Evolutionary conservation across 108 stramenopile genomes (phyloP).

Genomic region (Cyclotella distinguenda): DNA sequence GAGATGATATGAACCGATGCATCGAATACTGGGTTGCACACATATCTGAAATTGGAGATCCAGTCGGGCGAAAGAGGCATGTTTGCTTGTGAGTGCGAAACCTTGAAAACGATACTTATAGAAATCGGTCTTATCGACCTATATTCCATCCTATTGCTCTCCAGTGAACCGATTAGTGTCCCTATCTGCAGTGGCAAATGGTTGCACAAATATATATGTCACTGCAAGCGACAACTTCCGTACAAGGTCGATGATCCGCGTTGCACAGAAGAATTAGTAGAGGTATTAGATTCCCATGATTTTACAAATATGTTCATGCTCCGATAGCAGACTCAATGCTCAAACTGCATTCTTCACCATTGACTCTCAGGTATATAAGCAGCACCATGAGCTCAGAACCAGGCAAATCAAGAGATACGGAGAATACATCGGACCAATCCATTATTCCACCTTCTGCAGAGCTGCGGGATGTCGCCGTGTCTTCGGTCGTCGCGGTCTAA

Average conservation of each 20-base stretch:
- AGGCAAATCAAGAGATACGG: slow-evolving; percentile 45
- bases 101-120: neutral
- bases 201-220: slow-evolving; percentile 17
- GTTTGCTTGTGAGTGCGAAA: slow-evolving; percentile 36
- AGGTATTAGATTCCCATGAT: slow-evolving; percentile 13
- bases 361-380: slow-evolving; percentile 32
- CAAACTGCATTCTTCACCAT: neutral
- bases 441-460: slow-evolving; percentile 37
- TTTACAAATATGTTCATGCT: too few species aligned
- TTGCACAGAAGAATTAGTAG: slow-evolving; percentile 31
- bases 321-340: too few species aligned
- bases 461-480: slow-evolving; percentile 47
- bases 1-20: slow-evolving; percentile 53
- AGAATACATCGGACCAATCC: slow-evolving; percentile 46
- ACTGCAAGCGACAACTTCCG: slow-evolving; percentile 34
- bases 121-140: neutral
- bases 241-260: slow-evolving; percentile 40
- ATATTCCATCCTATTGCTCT: neutral
- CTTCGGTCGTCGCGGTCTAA: slow-evolving; percentile 47
- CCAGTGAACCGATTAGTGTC: slow-evolving; percentile 44
- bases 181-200: slow-evolving; percentile 18
- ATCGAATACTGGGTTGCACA: slow-evolving; percentile 50
- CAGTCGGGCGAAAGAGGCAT: slow-evolving; percentile 39
- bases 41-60: slow-evolving; percentile 47
- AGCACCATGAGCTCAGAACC: slow-evolving; percentile 20